phyloP scores from a whole-genome alignment of 2,329 filamentous ascomycete species.

The Aaosphaeria arxii region DNA sequence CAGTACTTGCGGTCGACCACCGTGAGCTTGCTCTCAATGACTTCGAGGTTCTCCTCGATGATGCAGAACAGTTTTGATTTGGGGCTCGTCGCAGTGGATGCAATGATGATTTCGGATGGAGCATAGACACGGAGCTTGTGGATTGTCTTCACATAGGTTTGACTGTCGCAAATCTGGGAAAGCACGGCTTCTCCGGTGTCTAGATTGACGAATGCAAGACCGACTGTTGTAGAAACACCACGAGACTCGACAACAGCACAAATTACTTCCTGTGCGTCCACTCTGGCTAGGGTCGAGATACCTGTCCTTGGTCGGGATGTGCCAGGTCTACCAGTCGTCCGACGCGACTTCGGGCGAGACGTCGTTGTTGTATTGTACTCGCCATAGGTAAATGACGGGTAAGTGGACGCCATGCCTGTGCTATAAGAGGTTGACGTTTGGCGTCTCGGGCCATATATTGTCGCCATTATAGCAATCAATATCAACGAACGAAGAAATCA shows the following conservation, averaged over 20 bases:
- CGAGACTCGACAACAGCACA: conserved; percentile 86
- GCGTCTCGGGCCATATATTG: neutral
- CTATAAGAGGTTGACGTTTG: conserved; percentile 21
- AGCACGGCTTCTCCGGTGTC: conserved; percentile 80
- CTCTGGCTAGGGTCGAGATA: conserved; percentile 56
- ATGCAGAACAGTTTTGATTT: conserved; percentile 73
- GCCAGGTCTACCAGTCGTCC: conserved; percentile 36
- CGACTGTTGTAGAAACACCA: conserved; percentile 80
- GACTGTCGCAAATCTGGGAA: conserved; percentile 88
- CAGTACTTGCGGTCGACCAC: conserved; percentile 75
- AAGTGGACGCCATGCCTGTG: conserved; percentile 25
- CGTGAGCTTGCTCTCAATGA: conserved; percentile 56
- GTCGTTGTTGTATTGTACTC: conserved; percentile 35
- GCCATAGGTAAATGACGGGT: conserved; percentile 31
- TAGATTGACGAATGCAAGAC: conserved; percentile 82
- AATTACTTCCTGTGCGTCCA: conserved; percentile 68
- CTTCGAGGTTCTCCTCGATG: conserved; percentile 67
- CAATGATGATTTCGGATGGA: conserved; percentile 76
- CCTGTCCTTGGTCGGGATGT: conserved; percentile 53
- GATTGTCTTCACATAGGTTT: conserved; percentile 84
- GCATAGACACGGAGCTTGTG: conserved; percentile 82
- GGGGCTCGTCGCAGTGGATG: conserved; percentile 66
- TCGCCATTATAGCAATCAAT: too few relatives aligned
- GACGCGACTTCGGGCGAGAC: conserved; percentile 31
- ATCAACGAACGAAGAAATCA: conserved; percentile 13